Conservation (phyloP, 2,329 filamentous ascomycete genomes). For the Diaporthe sp. region DNA sequence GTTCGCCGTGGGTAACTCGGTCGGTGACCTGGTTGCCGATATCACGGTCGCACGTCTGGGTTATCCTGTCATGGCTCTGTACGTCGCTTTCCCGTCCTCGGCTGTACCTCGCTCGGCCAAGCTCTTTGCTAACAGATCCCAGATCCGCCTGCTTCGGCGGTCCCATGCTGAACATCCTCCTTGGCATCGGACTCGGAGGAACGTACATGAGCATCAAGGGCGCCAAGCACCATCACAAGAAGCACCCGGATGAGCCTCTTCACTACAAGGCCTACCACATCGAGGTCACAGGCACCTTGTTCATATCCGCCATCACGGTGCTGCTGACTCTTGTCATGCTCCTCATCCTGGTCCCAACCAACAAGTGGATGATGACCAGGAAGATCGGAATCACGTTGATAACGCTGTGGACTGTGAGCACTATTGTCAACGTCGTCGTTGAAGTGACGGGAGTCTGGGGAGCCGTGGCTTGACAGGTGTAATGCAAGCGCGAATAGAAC, state of each 20-base stretch:
- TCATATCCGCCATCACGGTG: conserved; percentile 88
- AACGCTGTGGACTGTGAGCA: conserved; percentile 84
- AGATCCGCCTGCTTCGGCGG: conserved; percentile 96
- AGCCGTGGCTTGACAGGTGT: conserved; percentile 46
- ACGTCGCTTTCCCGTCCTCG: conserved; percentile 51
- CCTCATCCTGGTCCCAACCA: conserved; percentile 85
- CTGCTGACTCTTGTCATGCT: conserved; percentile 84
- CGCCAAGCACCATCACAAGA: conserved; percentile 74
- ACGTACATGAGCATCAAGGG: conserved; percentile 86
- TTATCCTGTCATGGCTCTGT: conserved; percentile 94
- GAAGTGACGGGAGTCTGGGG: conserved; percentile 75
- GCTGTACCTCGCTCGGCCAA: not conserved
- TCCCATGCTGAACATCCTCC: conserved; percentile 95
- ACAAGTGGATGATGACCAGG: conserved; percentile 87
- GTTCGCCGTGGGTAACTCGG: conserved; percentile 95
- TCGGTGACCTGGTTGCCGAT: conserved; percentile 94
- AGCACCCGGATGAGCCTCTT: conserved; percentile 75
- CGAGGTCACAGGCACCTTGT: conserved; percentile 84
- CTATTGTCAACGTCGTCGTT: conserved; percentile 83
- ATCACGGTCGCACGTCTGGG: conserved; percentile 94
- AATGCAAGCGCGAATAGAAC: not conserved
- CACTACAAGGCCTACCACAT: conserved; percentile 85
- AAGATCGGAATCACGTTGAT: conserved; percentile 87
- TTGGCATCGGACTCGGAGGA: conserved; percentile 93
- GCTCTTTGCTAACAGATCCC: conserved; percentile 45